Evolutionary conservation across 108 stramenopile species (phyloP).

Genomic region (Bacterosira constricta): DNA sequence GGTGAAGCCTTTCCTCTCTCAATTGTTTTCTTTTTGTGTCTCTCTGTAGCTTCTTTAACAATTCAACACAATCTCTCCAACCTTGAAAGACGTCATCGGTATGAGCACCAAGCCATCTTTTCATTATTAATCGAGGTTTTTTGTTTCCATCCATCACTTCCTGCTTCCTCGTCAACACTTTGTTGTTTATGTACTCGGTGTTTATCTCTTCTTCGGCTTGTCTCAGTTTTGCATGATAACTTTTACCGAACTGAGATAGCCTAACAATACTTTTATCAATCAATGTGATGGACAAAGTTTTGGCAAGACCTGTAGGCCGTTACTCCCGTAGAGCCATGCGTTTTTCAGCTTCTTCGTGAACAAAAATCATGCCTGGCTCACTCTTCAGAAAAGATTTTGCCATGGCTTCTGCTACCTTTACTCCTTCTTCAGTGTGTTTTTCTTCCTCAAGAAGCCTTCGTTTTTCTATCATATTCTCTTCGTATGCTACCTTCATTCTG

Average conservation of each 20-base stretch:
- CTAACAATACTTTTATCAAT: background rate
- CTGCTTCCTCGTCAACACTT: slow-evolving; percentile 14
- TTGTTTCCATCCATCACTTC: slow-evolving; percentile 21
- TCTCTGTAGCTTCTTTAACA: slow-evolving; percentile 12
- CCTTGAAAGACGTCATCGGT: slow-evolving; percentile 33
- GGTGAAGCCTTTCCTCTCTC: slow-evolving; percentile 30
- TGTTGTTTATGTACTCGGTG: slow-evolving; percentile 16
- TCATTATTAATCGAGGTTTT: slow-evolving; percentile 27
- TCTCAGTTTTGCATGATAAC: slow-evolving; percentile 7
- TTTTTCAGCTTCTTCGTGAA: slow-evolving; percentile 40
- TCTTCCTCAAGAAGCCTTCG: slow-evolving; percentile 18
- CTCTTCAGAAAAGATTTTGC: slow-evolving; percentile 31
- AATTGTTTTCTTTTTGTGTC: background rate
- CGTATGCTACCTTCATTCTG: slow-evolving; percentile 40
- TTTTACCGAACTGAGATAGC: slow-evolving; percentile 11
- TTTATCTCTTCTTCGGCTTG: slow-evolving; percentile 37
- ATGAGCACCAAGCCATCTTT: slow-evolving; percentile 40
- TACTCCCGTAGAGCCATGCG: slow-evolving; percentile 10
- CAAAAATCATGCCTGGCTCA: slow-evolving; percentile 34
- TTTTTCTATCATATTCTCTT: slow-evolving; percentile 49
- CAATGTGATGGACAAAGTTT: background rate
- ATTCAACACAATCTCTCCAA: slow-evolving; percentile 22
- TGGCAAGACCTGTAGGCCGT: background rate
- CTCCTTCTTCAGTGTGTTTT: slow-evolving; percentile 24
- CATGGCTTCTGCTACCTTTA: slow-evolving; percentile 9